Percentiles rank a stretch among this genome's conserved stretches.
phyloP scores from a whole-genome alignment of 805 yeast species.

The Helenozyma baotianmanensis region DNA sequence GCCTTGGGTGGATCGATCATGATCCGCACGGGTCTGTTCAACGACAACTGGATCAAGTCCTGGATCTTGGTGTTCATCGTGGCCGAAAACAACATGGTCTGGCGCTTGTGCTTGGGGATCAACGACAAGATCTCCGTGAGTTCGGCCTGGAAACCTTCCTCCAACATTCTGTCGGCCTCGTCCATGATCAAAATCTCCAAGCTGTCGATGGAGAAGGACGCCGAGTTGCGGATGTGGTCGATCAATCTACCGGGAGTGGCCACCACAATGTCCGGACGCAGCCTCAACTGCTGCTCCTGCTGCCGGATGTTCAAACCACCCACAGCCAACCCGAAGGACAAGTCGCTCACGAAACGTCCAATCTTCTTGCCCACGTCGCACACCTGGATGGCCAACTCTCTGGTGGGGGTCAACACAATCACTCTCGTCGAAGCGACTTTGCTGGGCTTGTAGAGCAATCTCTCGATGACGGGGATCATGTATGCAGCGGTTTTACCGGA shows the following conservation, averaged over 20 bases:
- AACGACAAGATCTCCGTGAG: slow-evolving; percentile 82
- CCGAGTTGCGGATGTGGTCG: slow-evolving; percentile 93
- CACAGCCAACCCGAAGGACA: slow-evolving; percentile 91
- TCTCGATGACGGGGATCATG: slow-evolving; percentile 91
- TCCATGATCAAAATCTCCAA: slow-evolving; percentile 92
- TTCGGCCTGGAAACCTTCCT: slow-evolving; percentile 97
- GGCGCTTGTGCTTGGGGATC: slow-evolving; percentile 81
- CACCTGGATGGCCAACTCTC: slow-evolving; percentile 97
- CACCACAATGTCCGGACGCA: slow-evolving; percentile 92
- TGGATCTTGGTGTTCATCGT: slow-evolving; percentile 95
- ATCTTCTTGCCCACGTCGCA: slow-evolving; percentile 87
- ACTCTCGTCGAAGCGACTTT: slow-evolving; percentile 87
- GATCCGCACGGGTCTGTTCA: slow-evolving; percentile 85
- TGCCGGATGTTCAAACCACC: slow-evolving; percentile 95
- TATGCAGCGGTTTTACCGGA: slow-evolving; percentile 99
- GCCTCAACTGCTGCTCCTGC: slow-evolving; percentile 90
- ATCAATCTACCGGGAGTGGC: slow-evolving; percentile 99
- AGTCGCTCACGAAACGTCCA: slow-evolving; percentile 67
- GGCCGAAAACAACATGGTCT: slow-evolving; percentile 91
- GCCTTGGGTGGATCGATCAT: slow-evolving; percentile 97
- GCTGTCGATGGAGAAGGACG: slow-evolving; percentile 83
- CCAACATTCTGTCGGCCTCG: slow-evolving; percentile 99
- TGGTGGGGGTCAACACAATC: slow-evolving; percentile 87
- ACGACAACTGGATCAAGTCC: slow-evolving; percentile 78
- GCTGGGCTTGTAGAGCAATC: slow-evolving; percentile 83